A percentile compares a stretch with the other conserved stretches of the same genome.
phyloP scores from a whole-genome alignment of 2,329 filamentous ascomycete genomes.

The Dissoconium aciculare region DNA sequence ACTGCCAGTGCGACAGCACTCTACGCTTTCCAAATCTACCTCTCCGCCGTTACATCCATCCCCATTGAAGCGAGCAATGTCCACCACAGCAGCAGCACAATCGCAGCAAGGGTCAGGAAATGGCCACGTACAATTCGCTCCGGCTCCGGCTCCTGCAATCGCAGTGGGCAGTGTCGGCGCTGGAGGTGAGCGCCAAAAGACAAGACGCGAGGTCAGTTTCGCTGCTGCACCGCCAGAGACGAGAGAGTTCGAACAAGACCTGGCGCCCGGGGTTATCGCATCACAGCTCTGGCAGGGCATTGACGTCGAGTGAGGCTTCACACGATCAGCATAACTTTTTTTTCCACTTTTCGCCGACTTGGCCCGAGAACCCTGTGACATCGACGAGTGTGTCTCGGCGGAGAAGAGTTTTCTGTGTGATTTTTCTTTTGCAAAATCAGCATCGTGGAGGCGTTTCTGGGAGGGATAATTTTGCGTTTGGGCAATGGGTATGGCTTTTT shows the following conservation, averaged over 20 bases:
- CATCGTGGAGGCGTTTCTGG: too few species aligned
- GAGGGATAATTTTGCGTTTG: too few species aligned
- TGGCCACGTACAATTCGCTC: constrained; percentile 1
- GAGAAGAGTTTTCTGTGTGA: not conserved
- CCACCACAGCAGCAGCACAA: not conserved
- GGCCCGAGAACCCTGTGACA: too few species aligned
- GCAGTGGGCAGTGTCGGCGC: too few species aligned
- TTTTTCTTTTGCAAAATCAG: constrained; percentile 1
- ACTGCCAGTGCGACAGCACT: constrained; percentile 8
- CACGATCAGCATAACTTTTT: constrained; percentile 1
- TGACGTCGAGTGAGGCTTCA: constrained; percentile 1
- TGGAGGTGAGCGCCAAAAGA: constrained; percentile 2
- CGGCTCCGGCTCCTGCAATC: too few species aligned
- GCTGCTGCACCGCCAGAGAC: constrained; percentile 13
- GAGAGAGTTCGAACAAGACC: constrained; percentile 10
- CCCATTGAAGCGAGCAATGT: constrained; percentile 7
- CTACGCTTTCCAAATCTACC: constrained; percentile 11
- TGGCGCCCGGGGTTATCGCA: constrained; percentile 13
- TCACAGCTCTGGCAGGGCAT: constrained; percentile 15
- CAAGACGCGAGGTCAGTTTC: constrained; percentile 16
- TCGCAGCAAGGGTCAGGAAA: not conserved
- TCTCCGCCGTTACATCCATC: constrained; percentile 9
- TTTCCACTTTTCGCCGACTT: too few species aligned
- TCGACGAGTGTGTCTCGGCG: not conserved
- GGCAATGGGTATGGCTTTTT: too few species aligned